phyloP scores from a whole-genome alignment of 768 basidiomycete genomes.

The Dioszegia aurantiaca region DNA sequence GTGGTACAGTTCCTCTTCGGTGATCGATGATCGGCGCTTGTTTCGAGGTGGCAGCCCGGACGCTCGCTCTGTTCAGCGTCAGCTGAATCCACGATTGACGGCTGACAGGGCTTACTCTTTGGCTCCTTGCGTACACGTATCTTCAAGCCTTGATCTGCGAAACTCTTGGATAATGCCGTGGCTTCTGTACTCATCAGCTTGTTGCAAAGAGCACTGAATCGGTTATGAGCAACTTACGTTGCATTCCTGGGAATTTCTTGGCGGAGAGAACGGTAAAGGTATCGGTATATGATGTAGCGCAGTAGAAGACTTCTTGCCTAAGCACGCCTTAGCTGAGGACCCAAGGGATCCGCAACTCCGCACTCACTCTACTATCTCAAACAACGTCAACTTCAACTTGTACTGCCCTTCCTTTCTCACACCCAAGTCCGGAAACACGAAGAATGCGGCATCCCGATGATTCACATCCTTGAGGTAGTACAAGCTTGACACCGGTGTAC shows the following conservation, averaged over 20 bases:
- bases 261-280: slow-evolving; percentile 93
- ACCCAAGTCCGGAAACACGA: slow-evolving; percentile 92
- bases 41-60: neutral
- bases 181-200: slow-evolving; percentile 61
- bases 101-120: slow-evolving; percentile 27
- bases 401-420: slow-evolving; percentile 91
- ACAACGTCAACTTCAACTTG: slow-evolving; percentile 70
- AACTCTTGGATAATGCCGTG: slow-evolving; percentile 78
- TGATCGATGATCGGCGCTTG: slow-evolving; percentile 9
- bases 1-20: slow-evolving; percentile 5
- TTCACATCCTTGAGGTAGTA: slow-evolving; percentile 81
- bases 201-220: neutral
- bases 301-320: slow-evolving; percentile 70
- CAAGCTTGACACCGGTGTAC: slow-evolving; percentile 66
- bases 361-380: slow-evolving; percentile 86
- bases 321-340: neutral
- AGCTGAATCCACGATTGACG: neutral
- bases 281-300: slow-evolving; percentile 81
- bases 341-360: too few species aligned
- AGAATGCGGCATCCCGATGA: slow-evolving; percentile 74
- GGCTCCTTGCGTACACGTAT: slow-evolving; percentile 84
- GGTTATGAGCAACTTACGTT: slow-evolving; percentile 60
- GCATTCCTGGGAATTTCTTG: slow-evolving; percentile 96
- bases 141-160: slow-evolving; percentile 95
- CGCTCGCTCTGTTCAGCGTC: slow-evolving; percentile 6